Evolutionary conservation across 2,329 filamentous ascomycete genomes (phyloP).

Genomic region (Clarireedia sp.): DNA sequence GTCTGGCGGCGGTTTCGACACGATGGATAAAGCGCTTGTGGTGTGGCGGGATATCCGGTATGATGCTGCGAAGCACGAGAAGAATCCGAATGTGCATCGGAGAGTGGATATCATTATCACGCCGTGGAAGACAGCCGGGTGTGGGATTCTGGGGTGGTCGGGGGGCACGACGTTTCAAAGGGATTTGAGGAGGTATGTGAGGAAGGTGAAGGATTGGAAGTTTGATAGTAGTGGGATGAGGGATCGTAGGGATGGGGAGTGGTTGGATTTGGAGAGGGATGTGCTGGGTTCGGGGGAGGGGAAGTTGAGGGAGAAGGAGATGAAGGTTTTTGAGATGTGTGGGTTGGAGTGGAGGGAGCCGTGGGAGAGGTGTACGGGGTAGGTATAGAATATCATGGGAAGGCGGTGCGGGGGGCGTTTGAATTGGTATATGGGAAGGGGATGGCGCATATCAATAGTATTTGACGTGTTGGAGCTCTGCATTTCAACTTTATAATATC

Average conservation of each 20-base stretch:
- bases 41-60: conserved; percentile 74
- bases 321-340: background rate
- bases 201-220: conserved; percentile 63
- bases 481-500: too few relatives aligned
- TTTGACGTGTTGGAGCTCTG: too few relatives aligned
- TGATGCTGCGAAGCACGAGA: conserved; percentile 21
- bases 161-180: conserved; percentile 85
- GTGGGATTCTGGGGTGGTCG: conserved; percentile 81
- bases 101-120: conserved; percentile 88
- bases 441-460: too few relatives aligned
- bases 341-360: background rate
- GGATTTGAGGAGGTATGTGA: conserved; percentile 75
- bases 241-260: conserved; percentile 59
- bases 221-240: conserved; percentile 90
- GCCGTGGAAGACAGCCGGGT: conserved; percentile 83
- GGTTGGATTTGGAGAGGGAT: conserved; percentile 63
- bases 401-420: too few relatives aligned
- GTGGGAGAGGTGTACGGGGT: background rate
- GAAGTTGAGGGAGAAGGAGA: conserved; percentile 19
- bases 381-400: too few relatives aligned
- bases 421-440: too few relatives aligned
- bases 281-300: conserved; percentile 51
- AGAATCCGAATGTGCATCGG: conserved; percentile 67
- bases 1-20: background rate
- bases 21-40: conserved; percentile 72